Base-by-base conservation (phyloP, 1,139 yeast genomes). In the Kurtzmaniella quercitrusa region DNA sequence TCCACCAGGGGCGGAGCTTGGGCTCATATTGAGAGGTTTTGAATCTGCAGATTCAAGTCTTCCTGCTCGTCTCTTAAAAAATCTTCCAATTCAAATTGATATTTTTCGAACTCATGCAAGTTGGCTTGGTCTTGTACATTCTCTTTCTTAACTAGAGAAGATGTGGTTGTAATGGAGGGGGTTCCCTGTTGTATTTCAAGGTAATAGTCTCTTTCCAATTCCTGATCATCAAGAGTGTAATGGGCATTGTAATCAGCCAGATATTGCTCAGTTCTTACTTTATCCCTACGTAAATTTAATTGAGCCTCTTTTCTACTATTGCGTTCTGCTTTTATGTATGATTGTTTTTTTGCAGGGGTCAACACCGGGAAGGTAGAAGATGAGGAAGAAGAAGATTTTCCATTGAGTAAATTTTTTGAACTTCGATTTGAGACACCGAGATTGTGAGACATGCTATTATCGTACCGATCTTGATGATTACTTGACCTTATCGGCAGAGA, bases 271-370 rank as follows among this genome's bases (percentile, higher is more conserved):
- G 62, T 63, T 39, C 50, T 44, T 10, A 53, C 46, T 31, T 55
- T 55, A 38, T 64, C 69, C 29, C 76, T 54, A 27, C 53, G 54
- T 17, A 51, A 38, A 21, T 48, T 51, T 27, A 63, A 25, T 36
- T 49, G 54, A 23, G 63, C 64, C 34, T 60, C 57, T 21, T 64
- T 55, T 37, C 62, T 59, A 25, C 61, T 57, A 38, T 61, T 62
- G 34, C 76, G 55, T 19, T 59, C 59, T 40, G 60, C 59, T 59
- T 39, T 53, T 56, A 43, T 59, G 65, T 46, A 65, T 66, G 48
- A 64, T 63, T 36, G 62, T 56, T 37, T 44, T 44, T 46, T 60
- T 65, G 39, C 55, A 44, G 7, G 47, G 41, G 17, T 38, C 37
- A 31, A 16, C 7, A 16, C 36, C 8, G 18, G 10, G 31, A 27